Base-by-base conservation (phyloP, 768 basidiomycete genomes). In the Amanita polypyramis region DNA sequence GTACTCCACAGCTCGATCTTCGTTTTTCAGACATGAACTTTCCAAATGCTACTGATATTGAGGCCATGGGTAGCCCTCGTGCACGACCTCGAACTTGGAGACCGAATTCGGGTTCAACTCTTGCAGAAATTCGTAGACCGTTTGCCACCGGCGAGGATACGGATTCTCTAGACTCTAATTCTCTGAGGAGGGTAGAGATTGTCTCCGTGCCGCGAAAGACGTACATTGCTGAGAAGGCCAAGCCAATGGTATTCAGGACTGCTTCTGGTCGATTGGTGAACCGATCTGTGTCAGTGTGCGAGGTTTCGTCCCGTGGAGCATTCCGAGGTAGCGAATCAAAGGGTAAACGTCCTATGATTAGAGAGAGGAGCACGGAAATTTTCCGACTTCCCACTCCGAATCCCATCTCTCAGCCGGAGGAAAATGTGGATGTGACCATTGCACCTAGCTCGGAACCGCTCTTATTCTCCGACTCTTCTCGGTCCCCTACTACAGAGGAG, bases 1-100 rank as follows among this genome's bases (percentile, higher is more conserved):
- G 70, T 27, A 66, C 75, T 1, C 80, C 80, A 23, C 68, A 61
- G 27, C 63, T 82, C 17, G 65, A 73, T 30, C 68, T 82, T 57
- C 76, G 79, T 10, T 76, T 80, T 54, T 81, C 80, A 0, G 52
- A 51, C 7, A 56, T 76, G 32, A 70, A 72, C 39, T 52, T 75
- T 15, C 75, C 75, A 14, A 63, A 52, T 21, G 25, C 25, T 27
- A 27, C 25, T 7, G 25, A 27, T 7, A 3, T 27, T 27, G 25
- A 27, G 7, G 7, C 25, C 25, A 27, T 27, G 25, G 7, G 4
- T 27, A 27, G n/a, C n/a, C n/a, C n/a, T n/a, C n/a, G n/a, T n/a
- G n/a, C 25, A 4, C 25, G 25, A 7, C 25, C 25, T 27, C 25
- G 25, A 27, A 4, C 25, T 27, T 27, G 25, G 25, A 27, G 7